Percentiles rank a stretch among this genome's conserved stretches.
phyloP scores from a whole-genome alignment of 2,329 filamentous ascomycete genomes.

The Laburnicola sp. region DNA sequence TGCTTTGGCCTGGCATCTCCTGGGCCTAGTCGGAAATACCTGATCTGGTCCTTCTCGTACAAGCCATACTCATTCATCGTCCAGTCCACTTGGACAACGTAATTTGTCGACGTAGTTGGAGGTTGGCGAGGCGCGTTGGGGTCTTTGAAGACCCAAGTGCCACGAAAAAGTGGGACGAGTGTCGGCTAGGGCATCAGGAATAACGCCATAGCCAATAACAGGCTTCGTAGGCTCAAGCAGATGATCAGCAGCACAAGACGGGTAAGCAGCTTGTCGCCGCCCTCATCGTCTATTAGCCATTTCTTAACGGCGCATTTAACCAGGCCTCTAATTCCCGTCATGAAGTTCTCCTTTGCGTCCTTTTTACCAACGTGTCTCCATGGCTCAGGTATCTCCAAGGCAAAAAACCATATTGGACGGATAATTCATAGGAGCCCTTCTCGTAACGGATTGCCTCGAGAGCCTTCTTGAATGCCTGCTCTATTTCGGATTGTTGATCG shows the following conservation, averaged over 20 bases:
- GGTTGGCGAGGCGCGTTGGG: conserved; percentile 15
- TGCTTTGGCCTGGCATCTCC: conserved; percentile 18
- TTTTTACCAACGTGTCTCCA: conserved; percentile 8
- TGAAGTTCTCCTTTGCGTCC: conserved; percentile 16
- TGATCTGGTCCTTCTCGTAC: conserved; percentile 32
- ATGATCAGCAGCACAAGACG: conserved; percentile 21
- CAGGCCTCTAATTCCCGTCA: conserved; percentile 16
- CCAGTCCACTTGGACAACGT: conserved; percentile 38
- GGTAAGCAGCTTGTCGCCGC: conserved; percentile 27
- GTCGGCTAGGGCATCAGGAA: conserved; percentile 19
- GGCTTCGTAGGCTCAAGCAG: conserved; percentile 31
- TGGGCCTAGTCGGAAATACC: conserved; percentile 27
- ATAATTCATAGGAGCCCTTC: conserved; percentile 33
- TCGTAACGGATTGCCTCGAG: conserved; percentile 29
- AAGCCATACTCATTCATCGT: conserved; percentile 33
- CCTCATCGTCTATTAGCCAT: conserved; percentile 25
- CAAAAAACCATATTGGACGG: conserved; percentile 33
- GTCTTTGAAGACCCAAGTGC: conserved; percentile 36
- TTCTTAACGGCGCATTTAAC: conserved; percentile 23
- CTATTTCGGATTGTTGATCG: conserved; percentile 19
- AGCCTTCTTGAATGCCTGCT: conserved; percentile 18
- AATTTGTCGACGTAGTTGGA: conserved; percentile 10
- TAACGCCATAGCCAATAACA: conserved; percentile 22
- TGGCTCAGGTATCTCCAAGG: neutral
- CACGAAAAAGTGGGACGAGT: conserved; percentile 31